Conservation (phyloP, 805 yeast species). For the Pichia kluyveri region DNA sequence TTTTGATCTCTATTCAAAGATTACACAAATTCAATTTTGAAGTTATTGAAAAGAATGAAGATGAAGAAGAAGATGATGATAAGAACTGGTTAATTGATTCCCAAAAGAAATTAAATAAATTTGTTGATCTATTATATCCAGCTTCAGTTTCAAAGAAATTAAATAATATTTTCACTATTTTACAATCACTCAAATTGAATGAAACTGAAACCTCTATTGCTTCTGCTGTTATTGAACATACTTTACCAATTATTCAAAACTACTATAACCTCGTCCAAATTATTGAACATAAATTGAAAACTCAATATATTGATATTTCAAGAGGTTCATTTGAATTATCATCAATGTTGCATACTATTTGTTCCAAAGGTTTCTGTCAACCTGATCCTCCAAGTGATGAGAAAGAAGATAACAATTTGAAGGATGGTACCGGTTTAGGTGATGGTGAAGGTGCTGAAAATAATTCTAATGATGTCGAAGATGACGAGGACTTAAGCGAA, state of each 20-base stretch:
- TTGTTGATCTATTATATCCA: slow-evolving; percentile 30
- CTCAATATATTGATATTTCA: slow-evolving; percentile 44
- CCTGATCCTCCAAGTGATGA: slow-evolving; percentile 73
- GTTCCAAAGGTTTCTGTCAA: slow-evolving; percentile 83
- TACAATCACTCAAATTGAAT: slow-evolving; percentile 31
- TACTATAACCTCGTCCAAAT: slow-evolving; percentile 42
- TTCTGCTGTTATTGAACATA: slow-evolving; percentile 42
- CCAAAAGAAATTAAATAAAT: slow-evolving; percentile 35
- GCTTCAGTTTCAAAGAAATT: slow-evolving; percentile 12
- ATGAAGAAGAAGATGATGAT: slow-evolving; percentile 31
- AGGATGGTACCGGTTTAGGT: slow-evolving; percentile 94
- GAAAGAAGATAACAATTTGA: slow-evolving; percentile 47
- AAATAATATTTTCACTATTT: slow-evolving; percentile 22
- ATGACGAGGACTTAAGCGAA: slow-evolving; percentile 83
- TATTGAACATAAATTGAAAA: slow-evolving; percentile 35
- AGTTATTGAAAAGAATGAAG: neutral
- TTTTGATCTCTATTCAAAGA: slow-evolving; percentile 63
- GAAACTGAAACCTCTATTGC: slow-evolving; percentile 29
- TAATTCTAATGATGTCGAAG: slow-evolving; percentile 77
- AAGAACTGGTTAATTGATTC: slow-evolving; percentile 50
- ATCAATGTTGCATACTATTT: slow-evolving; percentile 45
- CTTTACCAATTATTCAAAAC: slow-evolving; percentile 54
- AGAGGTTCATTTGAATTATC: slow-evolving; percentile 56
- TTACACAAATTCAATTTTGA: slow-evolving; percentile 29
- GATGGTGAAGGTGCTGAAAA: slow-evolving; percentile 68